Evolutionary conservation across 164 flowering plant genomes (phyloP), one percentile per base, ranked within the genome.

Genomic region (Hamamelis virginiana): DNA sequence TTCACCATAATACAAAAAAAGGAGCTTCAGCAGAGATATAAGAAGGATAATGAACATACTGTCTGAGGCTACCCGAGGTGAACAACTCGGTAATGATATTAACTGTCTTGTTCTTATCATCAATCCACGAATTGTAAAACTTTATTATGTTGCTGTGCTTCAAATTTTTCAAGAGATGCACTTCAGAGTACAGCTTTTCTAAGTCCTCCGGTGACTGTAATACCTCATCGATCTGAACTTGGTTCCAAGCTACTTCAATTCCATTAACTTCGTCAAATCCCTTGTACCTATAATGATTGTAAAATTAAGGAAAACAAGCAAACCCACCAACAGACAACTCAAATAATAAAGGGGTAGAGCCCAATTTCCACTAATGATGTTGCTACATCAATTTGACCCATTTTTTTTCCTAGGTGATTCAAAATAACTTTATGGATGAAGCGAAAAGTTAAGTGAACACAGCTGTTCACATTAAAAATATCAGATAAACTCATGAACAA

Each of bases 241-340:
- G 89, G 74, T 74, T 89, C 94, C 87, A 89, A 27, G 93, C 93
- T 43, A 89, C 89, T 72, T 89, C 91, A 65, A 89, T 84, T 50
- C 93, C 93, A 66, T 89, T 84, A 69, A 84, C 74, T 78, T 84
- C 82, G 78, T 89, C 93, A 72, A 89, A 87, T 59, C 83, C 87
- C 72, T 72, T 87, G 72, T 82, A 85, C 55, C 89, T 88, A 77
- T 51, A 59, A 61, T 19, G 28, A 28, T 21, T 51, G 4, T 27
- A 23, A 22, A 48, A 65, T 55, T 60, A 75, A 73, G 45, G 65
- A 63, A 68, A 52, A 25, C 41, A 71, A 46, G 66, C 52, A 64
- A 44, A 48, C n/a, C 28, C 23, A 48, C 9, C 10, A 58, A 61
- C 3, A 45, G 27, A 1, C 28, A 59, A 21, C 46, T 18, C 19